Conservation (phyloP, 2,329 filamentous ascomycete genomes). For the Aspergillus sp. region DNA sequence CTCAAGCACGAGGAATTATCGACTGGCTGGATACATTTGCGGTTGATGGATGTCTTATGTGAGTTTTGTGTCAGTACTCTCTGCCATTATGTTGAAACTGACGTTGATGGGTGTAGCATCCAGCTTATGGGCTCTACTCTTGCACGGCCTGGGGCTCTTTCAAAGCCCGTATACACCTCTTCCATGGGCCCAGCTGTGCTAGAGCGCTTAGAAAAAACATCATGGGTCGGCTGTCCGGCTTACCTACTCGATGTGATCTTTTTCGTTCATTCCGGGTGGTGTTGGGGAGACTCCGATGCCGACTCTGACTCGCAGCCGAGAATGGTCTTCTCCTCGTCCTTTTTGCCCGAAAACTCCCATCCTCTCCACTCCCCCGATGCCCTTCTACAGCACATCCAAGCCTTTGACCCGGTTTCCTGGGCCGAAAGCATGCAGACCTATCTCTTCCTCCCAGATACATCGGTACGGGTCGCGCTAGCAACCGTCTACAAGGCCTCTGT, state of each 20-base stretch:
- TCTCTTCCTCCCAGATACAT: slow-evolving; percentile 43
- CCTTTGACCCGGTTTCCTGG: slow-evolving; percentile 34
- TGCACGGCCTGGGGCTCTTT: slow-evolving; percentile 33
- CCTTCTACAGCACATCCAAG: slow-evolving; percentile 33
- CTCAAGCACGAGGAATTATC: slow-evolving; percentile 17
- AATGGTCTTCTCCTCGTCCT: slow-evolving; percentile 21
- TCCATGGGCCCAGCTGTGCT: slow-evolving; percentile 31
- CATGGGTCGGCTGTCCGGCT: slow-evolving; percentile 38
- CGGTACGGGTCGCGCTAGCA: slow-evolving; percentile 45
- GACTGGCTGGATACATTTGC: slow-evolving; percentile 33
- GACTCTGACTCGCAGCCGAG: slow-evolving; percentile 20
- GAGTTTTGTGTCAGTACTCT: slow-evolving; percentile 5
- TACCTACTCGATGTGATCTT: slow-evolving; percentile 38
- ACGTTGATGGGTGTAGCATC: slow-evolving; percentile 18
- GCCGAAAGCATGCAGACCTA: slow-evolving; percentile 33
- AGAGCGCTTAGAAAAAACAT: slow-evolving; percentile 35
- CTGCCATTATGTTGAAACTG: neutral
- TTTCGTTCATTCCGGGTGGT: slow-evolving; percentile 35
- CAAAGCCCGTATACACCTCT: slow-evolving; percentile 34
- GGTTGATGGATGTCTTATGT: slow-evolving; percentile 34
- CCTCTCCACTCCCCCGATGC: slow-evolving; percentile 25
- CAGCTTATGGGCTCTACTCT: slow-evolving; percentile 41
- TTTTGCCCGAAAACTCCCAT: slow-evolving; percentile 21
- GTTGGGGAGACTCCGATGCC: slow-evolving; percentile 20
- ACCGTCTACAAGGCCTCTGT: slow-evolving; percentile 34